These are phyloP conservation scores for Ulmus americana DNA, from an alignment of 331 rosid genomes.

Conservation along the genomic window DNA sequence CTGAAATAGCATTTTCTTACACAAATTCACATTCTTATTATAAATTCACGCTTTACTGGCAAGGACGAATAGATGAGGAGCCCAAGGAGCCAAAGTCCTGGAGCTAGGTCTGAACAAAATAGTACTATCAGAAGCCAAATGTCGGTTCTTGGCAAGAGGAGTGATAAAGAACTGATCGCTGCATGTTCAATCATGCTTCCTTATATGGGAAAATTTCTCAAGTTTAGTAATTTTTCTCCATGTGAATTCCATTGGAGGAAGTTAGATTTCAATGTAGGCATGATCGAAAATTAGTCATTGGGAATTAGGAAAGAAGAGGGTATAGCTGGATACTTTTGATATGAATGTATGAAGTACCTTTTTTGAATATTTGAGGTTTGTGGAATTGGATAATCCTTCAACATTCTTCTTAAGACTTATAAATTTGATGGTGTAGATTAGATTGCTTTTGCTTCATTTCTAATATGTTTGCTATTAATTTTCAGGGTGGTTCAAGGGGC, in stretches of 20 bases:
- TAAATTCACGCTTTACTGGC: slow-evolving; percentile 41
- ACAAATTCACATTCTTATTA: background rate
- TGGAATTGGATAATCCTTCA: no score
- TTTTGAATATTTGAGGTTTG: no score
- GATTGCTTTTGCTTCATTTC: slow-evolving; percentile 13
- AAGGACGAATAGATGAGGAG: slow-evolving; percentile 80
- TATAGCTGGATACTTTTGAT: no score
- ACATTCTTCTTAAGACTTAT: no score
- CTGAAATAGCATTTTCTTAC: background rate
- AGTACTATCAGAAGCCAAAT: slow-evolving; percentile 24
- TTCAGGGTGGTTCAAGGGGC: slow-evolving; percentile 68
- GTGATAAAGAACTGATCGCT: slow-evolving; percentile 53
- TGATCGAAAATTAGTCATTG: no score
- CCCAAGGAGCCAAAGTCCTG: slow-evolving; percentile 98
- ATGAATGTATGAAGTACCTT: no score
- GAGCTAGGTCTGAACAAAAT: slow-evolving; percentile 68
- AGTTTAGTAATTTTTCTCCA: no score
- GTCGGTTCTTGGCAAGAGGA: slow-evolving; percentile 37
- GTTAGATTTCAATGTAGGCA: no score
- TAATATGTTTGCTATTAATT: slow-evolving; percentile 18
- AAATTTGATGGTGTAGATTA: background rate
- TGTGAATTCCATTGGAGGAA: no score
- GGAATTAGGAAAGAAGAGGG: no score
- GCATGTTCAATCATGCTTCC: background rate
- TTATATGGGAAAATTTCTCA: no score